Base-by-base conservation (phyloP, 805 yeast species). In the Teunomyces pallodes region DNA sequence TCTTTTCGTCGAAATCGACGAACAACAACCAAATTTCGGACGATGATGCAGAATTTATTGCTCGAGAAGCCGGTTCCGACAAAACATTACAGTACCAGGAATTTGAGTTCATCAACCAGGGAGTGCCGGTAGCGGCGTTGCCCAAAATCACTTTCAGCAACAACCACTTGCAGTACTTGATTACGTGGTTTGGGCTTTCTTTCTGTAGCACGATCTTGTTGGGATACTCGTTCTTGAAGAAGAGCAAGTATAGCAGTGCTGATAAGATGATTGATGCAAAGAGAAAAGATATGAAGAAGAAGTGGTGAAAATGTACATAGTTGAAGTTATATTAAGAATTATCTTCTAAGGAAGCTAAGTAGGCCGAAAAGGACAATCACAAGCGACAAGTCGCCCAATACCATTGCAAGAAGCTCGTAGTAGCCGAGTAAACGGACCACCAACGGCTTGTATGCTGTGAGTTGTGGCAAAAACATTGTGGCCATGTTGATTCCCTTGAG, bases 151-250 rank as follows among this genome's bases (percentile, higher is more conserved):
- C 84, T 55, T 78, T 89, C 61, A 83, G 86, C 51, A 94, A 94
- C 65, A 90, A 90, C 61, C 99, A 94, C 62, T 69, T 91, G 65
- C 96, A 92, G 65, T 94, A 94, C 64, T 70, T 94, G 60, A 82
- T 90, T 16, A 94, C 99, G 0, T 94, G 99, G 99, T 92, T 88
- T 64, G 96, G 97, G 0, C 77, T 92, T 38, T 82, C 90, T 1
- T 58, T 87, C 36, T 79, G 88, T 33, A 86, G 96, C 32, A 58
- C 90, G 0, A 80, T 86, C 30, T 79, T 90, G 67, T 75, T 94
- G 48, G 39, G 60, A 10, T 73, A 67, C 52, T 55, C 59, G 14
- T 55, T 69, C 44, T 52, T 58, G 58, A 73, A 69, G 52, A 58
- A 53, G 42, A 59, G 58, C 46, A 62, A 62, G 45, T 60, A 57